These are phyloP conservation scores for Citrus mangshanensis DNA, from an alignment of 345 rosid species.

Conservation along the genomic window DNA sequence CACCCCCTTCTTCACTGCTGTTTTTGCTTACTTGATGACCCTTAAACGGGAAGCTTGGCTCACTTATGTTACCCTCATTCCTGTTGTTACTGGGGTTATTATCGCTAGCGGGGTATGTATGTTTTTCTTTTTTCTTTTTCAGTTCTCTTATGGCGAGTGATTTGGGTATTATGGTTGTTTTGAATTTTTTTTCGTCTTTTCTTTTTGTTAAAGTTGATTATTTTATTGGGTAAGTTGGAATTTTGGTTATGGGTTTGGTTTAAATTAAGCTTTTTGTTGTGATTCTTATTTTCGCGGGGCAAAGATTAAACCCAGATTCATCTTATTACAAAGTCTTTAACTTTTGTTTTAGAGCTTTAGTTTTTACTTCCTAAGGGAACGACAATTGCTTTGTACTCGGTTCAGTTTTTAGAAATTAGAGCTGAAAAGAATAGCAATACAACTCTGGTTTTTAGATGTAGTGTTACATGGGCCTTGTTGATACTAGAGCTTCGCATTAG, in stretches of 20 bases:
- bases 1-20: conserved; percentile 96
- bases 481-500: too few species aligned
- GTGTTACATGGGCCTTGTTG: neutral
- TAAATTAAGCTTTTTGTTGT: neutral
- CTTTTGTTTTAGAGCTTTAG: too few species aligned
- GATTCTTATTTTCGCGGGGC: neutral
- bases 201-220: neutral
- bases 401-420: neutral
- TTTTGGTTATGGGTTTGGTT: neutral
- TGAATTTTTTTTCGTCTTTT: too few species aligned
- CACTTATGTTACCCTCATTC: conserved; percentile 81
- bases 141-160: neutral
- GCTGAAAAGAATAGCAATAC: neutral
- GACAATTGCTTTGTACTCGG: neutral
- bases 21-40: conserved; percentile 90
- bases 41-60: conserved; percentile 94
- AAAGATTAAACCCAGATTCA: neutral
- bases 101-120: conserved; percentile 93
- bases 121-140: neutral
- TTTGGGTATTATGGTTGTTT: neutral
- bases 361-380: neutral
- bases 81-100: conserved; percentile 93
- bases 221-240: neutral
- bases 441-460: neutral
- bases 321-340: neutral